Percentiles rank a stretch among this genome's conserved stretches.
These are phyloP conservation scores for Abortiporus biennis DNA, from an alignment of 1,284 basidiomycete genomes.

Conservation along the genomic window DNA sequence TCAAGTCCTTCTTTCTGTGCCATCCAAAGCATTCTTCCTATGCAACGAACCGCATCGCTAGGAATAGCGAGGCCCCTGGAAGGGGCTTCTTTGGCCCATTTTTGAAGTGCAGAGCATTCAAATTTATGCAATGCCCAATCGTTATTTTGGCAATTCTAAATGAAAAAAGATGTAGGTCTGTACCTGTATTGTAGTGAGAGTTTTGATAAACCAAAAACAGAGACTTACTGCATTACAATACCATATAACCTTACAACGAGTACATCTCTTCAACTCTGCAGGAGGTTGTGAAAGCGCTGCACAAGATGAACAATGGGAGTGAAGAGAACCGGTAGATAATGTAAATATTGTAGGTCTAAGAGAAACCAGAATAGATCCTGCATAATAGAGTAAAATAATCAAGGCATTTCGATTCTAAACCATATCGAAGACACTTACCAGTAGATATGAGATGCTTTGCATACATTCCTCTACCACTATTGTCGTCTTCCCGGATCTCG, in stretches of 20 bases:
- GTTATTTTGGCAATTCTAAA: slow-evolving; percentile 65
- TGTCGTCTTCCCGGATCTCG: slow-evolving; percentile 4
- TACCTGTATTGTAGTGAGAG: not conserved
- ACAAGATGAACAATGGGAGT: slow-evolving; percentile 68
- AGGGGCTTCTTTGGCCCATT: slow-evolving; percentile 47
- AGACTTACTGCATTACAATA: slow-evolving; percentile 66
- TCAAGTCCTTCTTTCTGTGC: slow-evolving; percentile 48
- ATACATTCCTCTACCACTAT: slow-evolving; percentile 10
- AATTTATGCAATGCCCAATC: slow-evolving; percentile 77
- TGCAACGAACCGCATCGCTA: slow-evolving; percentile 66
- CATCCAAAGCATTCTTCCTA: slow-evolving; percentile 72
- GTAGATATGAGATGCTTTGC: slow-evolving; percentile 6
- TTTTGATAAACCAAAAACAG: not conserved
- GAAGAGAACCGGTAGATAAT: slow-evolving; percentile 60
- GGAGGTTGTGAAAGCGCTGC: slow-evolving; percentile 29
- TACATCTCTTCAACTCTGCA: slow-evolving; percentile 56
- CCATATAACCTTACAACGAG: slow-evolving; percentile 56
- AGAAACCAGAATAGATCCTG: slow-evolving; percentile 57
- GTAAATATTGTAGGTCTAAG: slow-evolving; percentile 56
- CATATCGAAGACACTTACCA: slow-evolving; percentile 3
- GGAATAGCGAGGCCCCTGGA: slow-evolving; percentile 46
- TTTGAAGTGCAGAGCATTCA: slow-evolving; percentile 68
- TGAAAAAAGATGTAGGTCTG: not conserved
- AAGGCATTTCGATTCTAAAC: no score
- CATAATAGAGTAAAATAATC: no score